Conservation (phyloP, 2,329 filamentous ascomycete species). For the Ophiostoma populinum region DNA sequence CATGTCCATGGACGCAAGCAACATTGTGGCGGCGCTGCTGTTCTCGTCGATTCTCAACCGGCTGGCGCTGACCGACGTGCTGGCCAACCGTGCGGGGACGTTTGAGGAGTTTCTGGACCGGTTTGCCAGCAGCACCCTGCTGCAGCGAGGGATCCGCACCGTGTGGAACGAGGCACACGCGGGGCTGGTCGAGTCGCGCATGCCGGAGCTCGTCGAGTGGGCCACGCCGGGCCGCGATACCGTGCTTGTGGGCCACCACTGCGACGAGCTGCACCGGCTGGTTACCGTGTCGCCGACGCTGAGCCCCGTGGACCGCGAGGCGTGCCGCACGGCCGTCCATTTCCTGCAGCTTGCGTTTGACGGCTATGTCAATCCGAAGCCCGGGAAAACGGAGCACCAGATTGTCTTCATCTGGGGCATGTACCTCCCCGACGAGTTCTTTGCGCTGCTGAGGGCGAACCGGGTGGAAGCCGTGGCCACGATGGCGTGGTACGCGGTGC, state of each 20-base stretch:
- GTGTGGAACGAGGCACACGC: slow-evolving; percentile 20
- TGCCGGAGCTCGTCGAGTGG: slow-evolving; percentile 18
- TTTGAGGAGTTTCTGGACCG: slow-evolving; percentile 24
- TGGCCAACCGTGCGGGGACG: slow-evolving; percentile 20
- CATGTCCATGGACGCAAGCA: slow-evolving; percentile 6
- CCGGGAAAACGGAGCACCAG: slow-evolving; percentile 9
- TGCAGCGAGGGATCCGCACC: slow-evolving; percentile 25
- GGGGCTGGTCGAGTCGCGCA: slow-evolving; percentile 19
- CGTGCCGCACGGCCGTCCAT: slow-evolving; percentile 13
- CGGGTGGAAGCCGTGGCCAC: slow-evolving; percentile 23
- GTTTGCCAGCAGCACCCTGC: slow-evolving; percentile 23
- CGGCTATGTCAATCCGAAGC: slow-evolving; percentile 4
- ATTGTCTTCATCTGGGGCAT: slow-evolving; percentile 21
- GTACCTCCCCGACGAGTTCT: slow-evolving; percentile 19
- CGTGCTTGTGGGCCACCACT: slow-evolving; percentile 13
- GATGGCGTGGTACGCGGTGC: slow-evolving; percentile 25
- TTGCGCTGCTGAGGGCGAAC: slow-evolving; percentile 18
- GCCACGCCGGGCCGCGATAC: not conserved
- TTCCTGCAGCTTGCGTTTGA: slow-evolving; percentile 18
- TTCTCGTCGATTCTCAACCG: slow-evolving; percentile 27
- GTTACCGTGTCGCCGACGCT: slow-evolving; percentile 10
- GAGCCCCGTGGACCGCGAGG: slow-evolving; percentile 9
- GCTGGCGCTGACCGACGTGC: slow-evolving; percentile 30
- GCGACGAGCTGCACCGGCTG: slow-evolving; percentile 13
- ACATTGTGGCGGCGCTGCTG: slow-evolving; percentile 21